Conservation (phyloP, 306 rosid genomes). For the cucumber (Cucumis sativus) region DNA sequence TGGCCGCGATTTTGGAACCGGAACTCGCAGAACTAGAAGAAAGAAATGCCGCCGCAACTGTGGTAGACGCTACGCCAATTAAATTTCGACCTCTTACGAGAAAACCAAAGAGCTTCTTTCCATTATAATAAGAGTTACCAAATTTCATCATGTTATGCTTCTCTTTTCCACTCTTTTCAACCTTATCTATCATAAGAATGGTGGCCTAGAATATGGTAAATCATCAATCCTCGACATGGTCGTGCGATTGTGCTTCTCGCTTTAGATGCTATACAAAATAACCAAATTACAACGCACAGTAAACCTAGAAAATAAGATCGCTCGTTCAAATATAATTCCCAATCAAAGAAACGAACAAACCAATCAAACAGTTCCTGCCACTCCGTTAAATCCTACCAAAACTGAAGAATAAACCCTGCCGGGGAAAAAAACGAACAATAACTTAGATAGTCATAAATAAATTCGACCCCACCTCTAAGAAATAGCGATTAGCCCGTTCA, state of each 20-base stretch:
- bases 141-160: not conserved
- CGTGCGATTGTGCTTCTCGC: not conserved
- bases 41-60: constrained; percentile 1
- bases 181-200: not conserved
- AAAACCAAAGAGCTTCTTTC: constrained; percentile 11
- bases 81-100: constrained; percentile 21
- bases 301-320: not conserved
- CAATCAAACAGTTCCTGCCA: not conserved
- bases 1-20: constrained; percentile 15
- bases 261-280: no score
- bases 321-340: not conserved
- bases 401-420: not conserved
- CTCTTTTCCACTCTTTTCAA: not conserved
- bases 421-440: not conserved
- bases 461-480: not conserved
- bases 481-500: not conserved
- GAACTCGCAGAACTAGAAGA: constrained; percentile 11
- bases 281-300: not conserved
- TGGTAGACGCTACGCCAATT: constrained; percentile 6
- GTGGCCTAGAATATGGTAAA: constrained; percentile 30
- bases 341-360: not conserved
- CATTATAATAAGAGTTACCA: not conserved
- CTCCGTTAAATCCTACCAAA: not conserved
- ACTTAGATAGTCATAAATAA: not conserved
- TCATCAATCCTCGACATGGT: constrained; percentile 50